phyloP scores from a whole-genome alignment of 176 grass and related monocot genomes.

The Rhynchospora pubera region DNA sequence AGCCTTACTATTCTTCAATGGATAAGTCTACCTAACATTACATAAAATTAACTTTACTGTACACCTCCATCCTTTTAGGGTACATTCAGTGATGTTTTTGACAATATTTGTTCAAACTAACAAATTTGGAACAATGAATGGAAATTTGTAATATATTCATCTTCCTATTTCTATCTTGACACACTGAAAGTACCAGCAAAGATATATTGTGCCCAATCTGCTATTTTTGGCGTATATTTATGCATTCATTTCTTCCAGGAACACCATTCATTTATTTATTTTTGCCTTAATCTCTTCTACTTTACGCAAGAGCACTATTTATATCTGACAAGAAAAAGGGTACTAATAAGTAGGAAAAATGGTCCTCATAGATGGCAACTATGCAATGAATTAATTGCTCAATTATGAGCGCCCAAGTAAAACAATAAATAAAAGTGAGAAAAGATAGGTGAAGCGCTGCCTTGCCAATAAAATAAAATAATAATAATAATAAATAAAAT shows the following conservation, averaged over 20 bases:
- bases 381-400: slow-evolving; percentile 11
- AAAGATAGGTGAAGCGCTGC: neutral
- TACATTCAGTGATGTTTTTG: too few relatives aligned
- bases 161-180: neutral
- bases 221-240: neutral
- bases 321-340: slow-evolving; percentile 1
- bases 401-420: slow-evolving; percentile 1
- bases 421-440: slow-evolving; percentile 2
- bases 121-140: neutral
- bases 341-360: neutral
- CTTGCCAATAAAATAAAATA: neutral
- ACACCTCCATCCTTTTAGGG: too few relatives aligned
- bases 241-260: neutral
- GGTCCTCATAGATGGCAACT: slow-evolving; percentile 7
- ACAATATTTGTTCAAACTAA: neutral
- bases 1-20: neutral
- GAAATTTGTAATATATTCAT: neutral
- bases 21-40: too few relatives aligned
- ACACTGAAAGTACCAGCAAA: neutral
- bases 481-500: too few relatives aligned
- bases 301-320: neutral
- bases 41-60: too few relatives aligned
- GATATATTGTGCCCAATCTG: too few relatives aligned
- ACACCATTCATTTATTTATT: neutral
- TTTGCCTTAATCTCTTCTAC: neutral